Evolutionary conservation across 2,329 filamentous ascomycete genomes (phyloP), one percentile per base, ranked within the genome.

Genomic region (Metarhizium album): DNA sequence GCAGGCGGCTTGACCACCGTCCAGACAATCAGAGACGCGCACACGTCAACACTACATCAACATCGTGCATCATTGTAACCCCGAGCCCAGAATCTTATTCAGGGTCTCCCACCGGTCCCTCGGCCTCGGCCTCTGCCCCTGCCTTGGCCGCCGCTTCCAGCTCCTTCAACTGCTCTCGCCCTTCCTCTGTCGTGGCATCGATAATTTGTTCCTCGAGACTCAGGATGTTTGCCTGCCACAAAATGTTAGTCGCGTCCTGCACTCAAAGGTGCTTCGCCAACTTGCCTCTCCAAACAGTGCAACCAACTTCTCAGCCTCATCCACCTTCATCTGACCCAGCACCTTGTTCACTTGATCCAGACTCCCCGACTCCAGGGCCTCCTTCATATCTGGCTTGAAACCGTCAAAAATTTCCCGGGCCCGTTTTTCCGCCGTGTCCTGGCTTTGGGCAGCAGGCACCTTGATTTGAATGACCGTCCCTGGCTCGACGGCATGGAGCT

Each of bases 401-500:
- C 74, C 71, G 31, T 97, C 87, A 62, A 90, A 98, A 52, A 96
- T 83, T 59, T 80, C 73, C 42, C 91, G 77, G 1, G 82, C 82
- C 54, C 76, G 73, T 55, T 83, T 74, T 49, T 76, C 76, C 49
- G 78, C 82, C 1, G 80, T 77, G 48, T 90, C 82, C 23, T 82
- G 75, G 59, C 83, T 86, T 23, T 80, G 75, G 38, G 75, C 74
- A 0, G 85, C 74, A 13, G 93, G 91, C 38, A 95, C 84, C 50
- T 72, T 80, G 67, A 97, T 96, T 64, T 87, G 87, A 66, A 98
- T 96, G 54, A 87, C 84, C 3, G 91, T 96, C 46, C 86, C 86
- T 0, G 91, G 91, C 66, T 96, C 90, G 11, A 98, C 90, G 14
- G 93, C 91, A 65, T 98, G 93, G 45, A 98, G 78, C 69, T 98